phyloP scores from a whole-genome alignment of 23 red algal species.

The Gracilaria vermiculophylla region DNA sequence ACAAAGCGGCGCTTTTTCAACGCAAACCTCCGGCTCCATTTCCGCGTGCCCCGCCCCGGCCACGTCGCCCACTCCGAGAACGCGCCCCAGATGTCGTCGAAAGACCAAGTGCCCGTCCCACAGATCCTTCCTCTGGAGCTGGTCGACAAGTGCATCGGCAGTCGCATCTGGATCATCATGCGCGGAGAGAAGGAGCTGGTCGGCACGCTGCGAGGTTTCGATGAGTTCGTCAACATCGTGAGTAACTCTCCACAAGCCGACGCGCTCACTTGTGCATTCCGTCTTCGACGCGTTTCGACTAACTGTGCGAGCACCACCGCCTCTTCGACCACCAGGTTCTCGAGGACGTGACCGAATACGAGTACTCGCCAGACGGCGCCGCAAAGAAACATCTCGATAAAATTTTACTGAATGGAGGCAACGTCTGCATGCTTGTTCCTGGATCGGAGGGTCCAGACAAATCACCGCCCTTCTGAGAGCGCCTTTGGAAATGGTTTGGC shows the following conservation, averaged over 20 bases:
- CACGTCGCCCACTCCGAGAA: not conserved
- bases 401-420: slow-evolving; percentile 93
- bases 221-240: slow-evolving; percentile 97
- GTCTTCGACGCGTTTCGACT: not conserved
- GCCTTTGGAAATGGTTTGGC: not conserved
- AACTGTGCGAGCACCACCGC: not conserved
- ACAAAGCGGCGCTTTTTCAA: too few species aligned
- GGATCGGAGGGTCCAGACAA: slow-evolving; percentile 71
- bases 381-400: slow-evolving; percentile 55
- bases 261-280: not conserved
- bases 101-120: not conserved
- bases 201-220: slow-evolving; percentile 87
- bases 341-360: slow-evolving; percentile 90
- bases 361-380: slow-evolving; percentile 61
- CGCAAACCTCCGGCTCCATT: too few species aligned
- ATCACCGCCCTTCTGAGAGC: not conserved
- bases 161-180: slow-evolving; percentile 93
- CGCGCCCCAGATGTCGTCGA: not conserved
- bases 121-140: slow-evolving; percentile 93
- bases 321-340: slow-evolving; percentile 55
- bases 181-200: slow-evolving; percentile 84
- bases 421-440: slow-evolving; percentile 89
- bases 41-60: too few species aligned
- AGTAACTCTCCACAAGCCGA: not conserved
- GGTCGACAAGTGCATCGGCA: slow-evolving; percentile 87